phyloP scores from a whole-genome alignment of 768 basidiomycete genomes.

The Mycena vulgaris region DNA sequence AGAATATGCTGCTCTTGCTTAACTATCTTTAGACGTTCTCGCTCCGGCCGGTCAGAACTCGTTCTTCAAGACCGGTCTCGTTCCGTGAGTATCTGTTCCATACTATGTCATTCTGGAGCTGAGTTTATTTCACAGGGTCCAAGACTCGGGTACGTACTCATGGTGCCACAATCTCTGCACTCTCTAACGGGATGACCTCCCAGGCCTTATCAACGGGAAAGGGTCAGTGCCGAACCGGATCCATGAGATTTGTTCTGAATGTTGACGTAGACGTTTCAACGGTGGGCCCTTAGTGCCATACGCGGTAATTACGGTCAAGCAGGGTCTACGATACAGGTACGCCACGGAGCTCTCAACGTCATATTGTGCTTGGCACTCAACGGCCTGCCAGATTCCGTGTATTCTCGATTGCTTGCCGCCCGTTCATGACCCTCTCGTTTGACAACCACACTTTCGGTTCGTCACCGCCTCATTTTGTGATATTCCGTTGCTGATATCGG shows the following conservation, averaged over 20 bases:
- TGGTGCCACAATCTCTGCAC: no score
- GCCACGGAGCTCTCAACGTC: no score
- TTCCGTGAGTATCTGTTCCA: slow-evolving; percentile 45
- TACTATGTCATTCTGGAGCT: slow-evolving; percentile 6
- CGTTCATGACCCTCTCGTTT: slow-evolving; percentile 56
- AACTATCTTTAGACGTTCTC: slow-evolving; percentile 32
- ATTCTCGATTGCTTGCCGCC: slow-evolving; percentile 63
- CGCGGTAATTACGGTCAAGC: slow-evolving; percentile 59
- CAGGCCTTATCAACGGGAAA: slow-evolving; percentile 59
- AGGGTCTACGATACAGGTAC: slow-evolving; percentile 62
- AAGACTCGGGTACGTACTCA: slow-evolving; percentile 50
- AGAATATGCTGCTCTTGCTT: neutral
- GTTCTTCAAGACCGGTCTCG: slow-evolving; percentile 50
- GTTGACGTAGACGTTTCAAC: slow-evolving; percentile 50
- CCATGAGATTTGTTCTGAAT: slow-evolving; percentile 38
- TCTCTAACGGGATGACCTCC: neutral
- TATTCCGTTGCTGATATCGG: neutral
- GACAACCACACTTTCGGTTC: slow-evolving; percentile 54
- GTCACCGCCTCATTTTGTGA: neutral
- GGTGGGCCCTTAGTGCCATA: slow-evolving; percentile 57
- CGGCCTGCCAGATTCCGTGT: slow-evolving; percentile 58
- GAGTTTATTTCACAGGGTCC: slow-evolving; percentile 37
- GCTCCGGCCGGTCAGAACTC: slow-evolving; percentile 56
- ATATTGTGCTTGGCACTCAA: no score
- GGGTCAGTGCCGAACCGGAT: slow-evolving; percentile 41